Evolutionary conservation across 495 filamentous ascomycete genomes (phyloP), one percentile per base, ranked within the genome.

Genomic region (Penicillium steckii): DNA sequence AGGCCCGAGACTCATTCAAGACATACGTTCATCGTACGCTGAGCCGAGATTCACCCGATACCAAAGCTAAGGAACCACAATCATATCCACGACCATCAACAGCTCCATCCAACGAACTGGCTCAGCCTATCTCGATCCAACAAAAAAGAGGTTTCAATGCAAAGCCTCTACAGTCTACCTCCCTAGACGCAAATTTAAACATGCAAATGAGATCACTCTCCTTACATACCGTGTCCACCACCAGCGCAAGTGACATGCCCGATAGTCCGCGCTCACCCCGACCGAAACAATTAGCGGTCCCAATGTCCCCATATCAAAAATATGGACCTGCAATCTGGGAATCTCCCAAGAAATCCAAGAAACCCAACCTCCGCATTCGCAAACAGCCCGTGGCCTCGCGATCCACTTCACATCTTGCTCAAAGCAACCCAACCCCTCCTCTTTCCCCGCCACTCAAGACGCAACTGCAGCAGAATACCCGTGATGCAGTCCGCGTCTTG

Each of bases 291-390:
- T 65, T 64, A 1, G 70, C 71, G 1, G 67, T 73, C 1, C 71
- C 69, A 1, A 46, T 70, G 8, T 61, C 67, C 0, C 51, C 68
- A 3, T 74, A 74, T 27, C 74, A 74, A 41, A 67, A 67, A 41
- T 64, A 72, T 35, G 71, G 70, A 3, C 27, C 72, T 0, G 53
- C 69, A 1, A 65, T 66, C 46, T 73, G 69, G 71, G 74, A 75
- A 8, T 55, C 67, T 6, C 53, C 62, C 10, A 66, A 69, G 57
- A 60, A 56, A 22, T 58, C 64, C 15, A 66, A 62, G 44, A 72
- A 67, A 46, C 63, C 57, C 12, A 61, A 44, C 21, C 53, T 69
- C 10, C 62, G 56, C 8, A 62, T 51, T 19, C 64, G 52, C 3
- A 56, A 52, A 27, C 63, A 69, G n/a, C 12, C 49, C 9, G 40